Conservation (phyloP, 164 flowering plant genomes). For the Nymphaea thermarum region DNA sequence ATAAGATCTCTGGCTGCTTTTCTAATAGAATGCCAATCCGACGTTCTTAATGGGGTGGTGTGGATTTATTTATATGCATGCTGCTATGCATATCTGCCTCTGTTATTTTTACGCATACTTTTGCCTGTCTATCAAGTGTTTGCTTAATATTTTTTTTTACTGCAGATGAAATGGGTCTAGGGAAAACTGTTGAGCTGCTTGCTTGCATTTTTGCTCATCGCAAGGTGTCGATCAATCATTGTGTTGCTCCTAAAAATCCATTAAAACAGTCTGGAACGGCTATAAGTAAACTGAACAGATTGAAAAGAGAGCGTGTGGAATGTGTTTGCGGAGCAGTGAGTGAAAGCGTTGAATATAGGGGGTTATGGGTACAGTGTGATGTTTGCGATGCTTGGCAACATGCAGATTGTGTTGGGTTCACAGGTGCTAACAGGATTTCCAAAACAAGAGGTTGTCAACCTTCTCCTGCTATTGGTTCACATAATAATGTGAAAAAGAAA, state of each 20-base stretch:
- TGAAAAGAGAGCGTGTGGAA: constrained; percentile 83
- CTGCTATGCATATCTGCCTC: too few species aligned
- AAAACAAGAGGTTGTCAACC: constrained; percentile 11
- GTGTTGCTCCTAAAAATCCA: constrained; percentile 4
- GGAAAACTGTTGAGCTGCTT: constrained; percentile 91
- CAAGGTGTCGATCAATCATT: constrained; percentile 12
- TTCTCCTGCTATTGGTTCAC: constrained; percentile 4
- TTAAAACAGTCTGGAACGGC: constrained; percentile 11
- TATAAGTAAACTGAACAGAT: constrained; percentile 31
- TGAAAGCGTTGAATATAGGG: constrained; percentile 60
- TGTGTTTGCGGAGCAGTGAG: constrained; percentile 83
- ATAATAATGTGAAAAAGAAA: constrained; percentile 19
- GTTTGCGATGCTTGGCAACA: constrained; percentile 98
- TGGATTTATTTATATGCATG: too few species aligned
- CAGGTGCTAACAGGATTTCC: constrained; percentile 10
- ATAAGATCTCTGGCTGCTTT: too few species aligned
- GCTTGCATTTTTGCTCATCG: constrained; percentile 78
- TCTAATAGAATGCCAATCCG: too few species aligned
- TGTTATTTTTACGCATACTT: too few species aligned
- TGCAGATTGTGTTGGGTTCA: constrained; percentile 87
- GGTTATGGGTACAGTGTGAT: constrained; percentile 99
- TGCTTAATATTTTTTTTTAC: not conserved
- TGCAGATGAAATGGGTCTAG: constrained; percentile 97
- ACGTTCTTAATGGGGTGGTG: too few species aligned
- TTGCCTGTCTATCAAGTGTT: too few species aligned